Conservation (phyloP, 2,329 filamentous ascomycete species). For the Trichoderma afroharzianum region DNA sequence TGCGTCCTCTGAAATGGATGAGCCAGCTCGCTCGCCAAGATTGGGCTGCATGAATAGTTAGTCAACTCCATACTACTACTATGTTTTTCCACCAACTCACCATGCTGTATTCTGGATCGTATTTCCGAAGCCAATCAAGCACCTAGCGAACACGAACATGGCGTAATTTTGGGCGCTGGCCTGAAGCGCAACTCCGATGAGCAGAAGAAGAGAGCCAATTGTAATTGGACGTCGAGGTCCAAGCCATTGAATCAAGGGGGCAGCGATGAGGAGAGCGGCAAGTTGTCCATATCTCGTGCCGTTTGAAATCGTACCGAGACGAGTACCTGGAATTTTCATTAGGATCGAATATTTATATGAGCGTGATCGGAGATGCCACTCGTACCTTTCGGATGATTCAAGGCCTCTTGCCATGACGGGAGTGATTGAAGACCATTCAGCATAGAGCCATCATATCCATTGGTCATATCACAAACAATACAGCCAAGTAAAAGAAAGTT, state of each 20-base stretch:
- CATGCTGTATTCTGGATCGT: neutral
- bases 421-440: constrained; percentile 48
- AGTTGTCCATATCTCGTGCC: constrained; percentile 12
- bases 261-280: constrained; percentile 1
- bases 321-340: neutral
- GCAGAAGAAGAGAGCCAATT: neutral
- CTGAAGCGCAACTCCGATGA: neutral
- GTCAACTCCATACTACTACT: neutral
- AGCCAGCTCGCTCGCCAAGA: neutral
- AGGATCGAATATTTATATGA: neutral
- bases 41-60: neutral
- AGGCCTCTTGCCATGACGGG: constrained; percentile 40
- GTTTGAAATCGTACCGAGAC: neutral
- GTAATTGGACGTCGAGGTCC: neutral
- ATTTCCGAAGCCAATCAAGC: neutral
- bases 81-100: neutral
- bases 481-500: constrained; percentile 8
- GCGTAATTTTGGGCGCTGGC: neutral
- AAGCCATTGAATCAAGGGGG: constrained; percentile 7
- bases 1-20: neutral
- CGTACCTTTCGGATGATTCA: constrained; percentile 28
- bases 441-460: constrained; percentile 45
- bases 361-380: neutral
- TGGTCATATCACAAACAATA: constrained; percentile 27
- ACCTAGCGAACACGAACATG: neutral